These are phyloP conservation scores for Noccaea caerulescens DNA, from an alignment of 345 rosid genomes.

Conservation along the genomic window DNA sequence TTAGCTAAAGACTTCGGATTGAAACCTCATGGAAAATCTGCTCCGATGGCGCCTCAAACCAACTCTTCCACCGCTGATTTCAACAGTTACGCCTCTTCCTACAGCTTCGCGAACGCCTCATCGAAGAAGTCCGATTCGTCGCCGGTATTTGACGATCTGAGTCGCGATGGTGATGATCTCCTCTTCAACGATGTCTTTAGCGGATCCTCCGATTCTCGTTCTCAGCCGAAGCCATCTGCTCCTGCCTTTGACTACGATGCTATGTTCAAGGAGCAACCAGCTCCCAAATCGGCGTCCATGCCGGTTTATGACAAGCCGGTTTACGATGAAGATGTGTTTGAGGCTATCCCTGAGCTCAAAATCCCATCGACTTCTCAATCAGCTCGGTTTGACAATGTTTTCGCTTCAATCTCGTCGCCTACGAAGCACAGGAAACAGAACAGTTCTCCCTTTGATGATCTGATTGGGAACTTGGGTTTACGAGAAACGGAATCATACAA, in stretches of 20 bases:
- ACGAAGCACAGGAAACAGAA: conserved; percentile 35
- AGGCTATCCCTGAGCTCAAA: conserved; percentile 60
- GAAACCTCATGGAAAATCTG: conserved; percentile 78
- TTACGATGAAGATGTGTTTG: not conserved
- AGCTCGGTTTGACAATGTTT: conserved; percentile 51
- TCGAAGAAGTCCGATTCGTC: conserved; percentile 43
- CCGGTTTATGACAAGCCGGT: conserved; percentile 45
- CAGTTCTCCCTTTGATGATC: conserved; percentile 59
- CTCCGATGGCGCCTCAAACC: conserved; percentile 72
- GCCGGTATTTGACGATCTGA: conserved; percentile 53
- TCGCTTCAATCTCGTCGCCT: conserved; percentile 49
- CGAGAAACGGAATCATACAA: conserved; percentile 38
- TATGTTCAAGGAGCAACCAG: conserved; percentile 49
- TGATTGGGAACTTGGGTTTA: conserved; percentile 56
- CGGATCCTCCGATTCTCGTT: conserved; percentile 50
- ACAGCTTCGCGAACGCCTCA: conserved; percentile 46
- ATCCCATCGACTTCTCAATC: conserved; percentile 50
- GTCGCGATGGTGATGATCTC: conserved; percentile 35
- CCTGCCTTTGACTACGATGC: conserved; percentile 57
- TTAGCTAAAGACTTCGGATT: conserved; percentile 65
- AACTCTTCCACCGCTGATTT: conserved; percentile 32
- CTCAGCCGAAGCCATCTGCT: conserved; percentile 20
- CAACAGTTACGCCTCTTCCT: conserved; percentile 34
- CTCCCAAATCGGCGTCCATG: conserved; percentile 44
- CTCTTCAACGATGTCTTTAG: conserved; percentile 59